Evolutionary conservation across 768 basidiomycete genomes (phyloP), one percentile per base, ranked within the genome.

Genomic region (Udeniomyces megalosporus): DNA sequence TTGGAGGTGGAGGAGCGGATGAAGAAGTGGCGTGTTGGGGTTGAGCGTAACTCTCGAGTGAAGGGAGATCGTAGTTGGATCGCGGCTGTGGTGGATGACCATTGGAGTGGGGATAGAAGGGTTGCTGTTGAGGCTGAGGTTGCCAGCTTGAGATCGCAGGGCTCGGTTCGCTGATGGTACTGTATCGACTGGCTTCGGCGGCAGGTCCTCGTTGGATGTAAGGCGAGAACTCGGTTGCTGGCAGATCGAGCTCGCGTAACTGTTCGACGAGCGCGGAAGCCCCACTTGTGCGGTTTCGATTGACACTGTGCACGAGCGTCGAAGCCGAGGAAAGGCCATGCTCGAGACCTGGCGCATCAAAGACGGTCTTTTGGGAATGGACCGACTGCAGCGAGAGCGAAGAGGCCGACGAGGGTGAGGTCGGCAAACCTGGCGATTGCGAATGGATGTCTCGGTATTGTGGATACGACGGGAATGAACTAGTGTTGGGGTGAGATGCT

Each of bases 161-260:
- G 22, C 32, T 34, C 4, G 24, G 17, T 8, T 57, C 55, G 35
- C 31, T 45, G n/a, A n/a, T n/a, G 44, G 38, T 17, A 38, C 31
- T 45, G 44, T 57, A 57, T 1, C 66, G 65, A 26, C 29, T 50
- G 46, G 55, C 31, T 24, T 44, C 58, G 8, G 68, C 67, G 1
- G 65, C 62, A 10, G 67, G 61, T 29, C 69, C 66, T 22, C 73
- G 66, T 51, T 69, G 65, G 11, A 71, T 73, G 64, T 73, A 73
- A 38, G 66, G 69, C 28, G 72, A 68, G 7, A 74, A 66, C 57
- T 73, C 71, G 24, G 71, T 71, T 11, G 75, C 71, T 5, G 72
- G 72, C 28, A 74, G 64, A 57, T 74, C 72, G 52, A 75, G 70
- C 56, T 72, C 71, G 17, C 71, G 69, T 1, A 75, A 65, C 47